Percentiles rank a stretch among this genome's conserved stretches.
Conservation (phyloP, 116 monocot genomes). For the Posidonia oceanica region DNA sequence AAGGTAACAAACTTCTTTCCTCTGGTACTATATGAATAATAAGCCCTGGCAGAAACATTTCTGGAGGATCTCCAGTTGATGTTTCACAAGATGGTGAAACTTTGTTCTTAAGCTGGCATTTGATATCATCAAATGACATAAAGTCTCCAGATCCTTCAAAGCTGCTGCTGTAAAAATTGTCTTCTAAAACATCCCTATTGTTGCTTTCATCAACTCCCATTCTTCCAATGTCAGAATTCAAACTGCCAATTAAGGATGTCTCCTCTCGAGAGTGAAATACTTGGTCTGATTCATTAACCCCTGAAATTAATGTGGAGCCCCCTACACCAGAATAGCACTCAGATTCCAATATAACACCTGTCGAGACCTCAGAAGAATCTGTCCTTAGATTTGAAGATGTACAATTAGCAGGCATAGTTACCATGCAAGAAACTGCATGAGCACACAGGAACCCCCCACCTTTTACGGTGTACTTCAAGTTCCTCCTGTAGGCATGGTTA, state of each 20-base stretch:
- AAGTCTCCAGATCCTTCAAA: conserved; percentile 11
- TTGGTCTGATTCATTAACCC: conserved; percentile 4
- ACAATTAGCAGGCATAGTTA: conserved; percentile 18
- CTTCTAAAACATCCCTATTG: background rate
- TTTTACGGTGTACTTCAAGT: conserved; percentile 24
- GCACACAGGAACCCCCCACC: conserved; percentile 47
- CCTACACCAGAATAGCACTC: conserved; percentile 6
- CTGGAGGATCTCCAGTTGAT: conserved; percentile 32
- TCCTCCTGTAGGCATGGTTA: conserved; percentile 26
- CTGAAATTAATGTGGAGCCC: conserved; percentile 8
- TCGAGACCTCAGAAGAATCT: background rate
- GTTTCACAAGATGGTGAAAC: conserved; percentile 13
- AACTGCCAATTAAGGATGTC: conserved; percentile 8
- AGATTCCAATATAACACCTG: background rate
- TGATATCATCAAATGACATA: conserved; percentile 9
- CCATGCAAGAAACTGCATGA: conserved; percentile 34
- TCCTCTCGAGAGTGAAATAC: conserved; percentile 11
- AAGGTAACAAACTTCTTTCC: conserved; percentile 22
- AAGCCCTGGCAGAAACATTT: conserved; percentile 80
- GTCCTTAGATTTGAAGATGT: conserved; percentile 11
- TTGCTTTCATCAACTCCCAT: conserved; percentile 11
- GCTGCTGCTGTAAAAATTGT: background rate
- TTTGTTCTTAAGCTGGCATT: conserved; percentile 9
- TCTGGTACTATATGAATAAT: conserved; percentile 72
- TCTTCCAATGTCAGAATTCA: conserved; percentile 3